Base-by-base conservation (phyloP, 1,284 basidiomycete species). In the Moesziomyces aphidis region DNA sequence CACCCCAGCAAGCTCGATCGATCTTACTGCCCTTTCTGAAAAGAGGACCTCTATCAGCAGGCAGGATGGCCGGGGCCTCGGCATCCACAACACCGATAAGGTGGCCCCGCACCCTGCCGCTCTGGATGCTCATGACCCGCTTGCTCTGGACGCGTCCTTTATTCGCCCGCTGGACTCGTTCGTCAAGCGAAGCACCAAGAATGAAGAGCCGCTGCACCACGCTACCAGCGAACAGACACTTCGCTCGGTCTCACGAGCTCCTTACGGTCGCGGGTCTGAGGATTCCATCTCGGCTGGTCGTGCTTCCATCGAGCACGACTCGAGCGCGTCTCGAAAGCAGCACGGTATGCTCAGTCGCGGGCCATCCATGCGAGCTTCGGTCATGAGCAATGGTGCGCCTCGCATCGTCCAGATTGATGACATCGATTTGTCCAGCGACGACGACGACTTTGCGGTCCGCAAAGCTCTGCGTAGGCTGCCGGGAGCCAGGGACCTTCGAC, bases 381-480 rank as follows among this genome's bases (percentile, higher is more conserved):
- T 63, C 26, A 53, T 68, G 46, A 68, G 64, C 55, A 58, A 65
- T 19, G 65, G 55, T 13, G 70, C 64, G 5, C 76, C 77, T 2
- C 74, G 74, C n/a, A 76, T 82, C 24, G 80, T 82, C 10, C 80
- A 82, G 57, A 76, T 82, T 31, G 80, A 82, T 50, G 80, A 82
- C 51, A 77, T 82, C 15, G 80, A 82, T 44, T 65, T 81, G 3
- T 82, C 80, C n/a, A 81, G 79, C 68, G 79, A 82, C 44, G 80
- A 82, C 23, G 80, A 82, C 50, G 79, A 81, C 51, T 80, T 72
- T 24, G 78, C 72, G 1, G 80, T 82, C 19, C 58, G 78, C 2
- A 64, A 76, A 50, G 80, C 80, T 5, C 51, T 82, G n/a, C 59
- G 80, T 5, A 60, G 80, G 17, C 61, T 82, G 19, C 80, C 80